Base-by-base conservation (phyloP, 2,329 filamentous ascomycete genomes). In the Metarhizium album region DNA sequence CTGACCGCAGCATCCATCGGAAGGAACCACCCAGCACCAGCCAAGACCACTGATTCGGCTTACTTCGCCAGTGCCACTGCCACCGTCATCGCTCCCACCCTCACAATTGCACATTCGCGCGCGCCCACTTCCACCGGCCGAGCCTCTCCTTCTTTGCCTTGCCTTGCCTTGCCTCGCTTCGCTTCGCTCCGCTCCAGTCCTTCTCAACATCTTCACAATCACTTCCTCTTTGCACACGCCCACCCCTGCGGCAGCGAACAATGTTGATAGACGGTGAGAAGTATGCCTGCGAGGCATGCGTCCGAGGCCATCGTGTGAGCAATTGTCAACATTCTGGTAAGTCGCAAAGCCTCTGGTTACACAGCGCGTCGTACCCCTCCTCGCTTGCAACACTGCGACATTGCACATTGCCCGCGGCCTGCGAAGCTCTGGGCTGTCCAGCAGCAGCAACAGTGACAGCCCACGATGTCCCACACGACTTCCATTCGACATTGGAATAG, bases 251-350 rank as follows among this genome's bases (percentile, higher is more conserved):
- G 23, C 20, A 49, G 47, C 24, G 38, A 52, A 45, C 62, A 55
- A 90, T 90, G 87, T 78, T 90, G 68, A 87, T 90, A 69, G 84
- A 95, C 78, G 91, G 91, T 70, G 89, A 95, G 76, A 97, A 97
- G 77, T 97, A 82, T 76, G 91, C 91, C 72, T 97, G 91, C 78
- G 88, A 95, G 74, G 90, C 90, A 73, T 98, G 93, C 74, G 90
- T 98, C 68, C 87, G 93, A 71, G 93, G 93, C 66, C 93, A 98
- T 75, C 88, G 93, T 67, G 93, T 98, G 67, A 97, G 90, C 84
- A 95, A 93, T 68, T 98, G 93, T 77, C 89, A 91, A 70, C 93
- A 98, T 71, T 80, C 82, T 69, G 90, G 90, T 95, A 82, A 76
- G 87, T 79, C 14, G 56, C 60, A 49, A 50, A 47, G 27, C 53